Base-by-base conservation (phyloP, 176 grass and related monocot genomes). In the Juncus inflexus region DNA sequence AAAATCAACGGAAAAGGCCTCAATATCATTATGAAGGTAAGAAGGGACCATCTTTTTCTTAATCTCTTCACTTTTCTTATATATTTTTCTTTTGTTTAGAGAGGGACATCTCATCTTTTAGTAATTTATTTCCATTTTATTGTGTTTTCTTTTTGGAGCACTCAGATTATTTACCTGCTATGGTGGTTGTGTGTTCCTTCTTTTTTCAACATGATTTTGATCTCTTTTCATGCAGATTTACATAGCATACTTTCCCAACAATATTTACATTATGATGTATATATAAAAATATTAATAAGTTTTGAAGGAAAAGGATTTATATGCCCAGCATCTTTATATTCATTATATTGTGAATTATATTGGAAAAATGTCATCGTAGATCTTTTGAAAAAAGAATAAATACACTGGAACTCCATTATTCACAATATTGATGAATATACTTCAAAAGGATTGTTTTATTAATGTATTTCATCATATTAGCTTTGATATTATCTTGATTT, bases 131-230 rank as follows among this genome's bases (percentile, higher is more conserved):
- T 1, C 19, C 19, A 28, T 28, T 28, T 28, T 28, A 28, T 28
- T 28, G 19, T 28, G 19, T 28, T 28, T 28, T 28, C 19, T 28
- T 28, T 28, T 28, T 41, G 47, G 4, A 76, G 45, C 61, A 67
- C 64, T 64, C 7, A 70, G 39, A 52, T 62, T 63, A 42, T 69
- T 67, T 55, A 55, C 50, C 55, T 75, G 42, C 54, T 62, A 74
- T 75, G 69, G 69, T 57, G 69, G 57, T 43, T 82, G n/a, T 57
- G 14, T 57, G 14, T 71, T 55, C 58, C 72, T 82, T 77, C 63
- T 64, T 62, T 69, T 61, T 6, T 60, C 3, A 45, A 56, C 16
- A 62, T 55, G 37, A 69, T 15, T 66, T 50, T 1, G 47, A 40
- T 69, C 36, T 42, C n/a, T 40, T 40, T 53, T 28, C 19, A 69